These are phyloP conservation scores for Thuja plicata DNA, from an alignment of 83 land plant species.

Conservation along the genomic window DNA sequence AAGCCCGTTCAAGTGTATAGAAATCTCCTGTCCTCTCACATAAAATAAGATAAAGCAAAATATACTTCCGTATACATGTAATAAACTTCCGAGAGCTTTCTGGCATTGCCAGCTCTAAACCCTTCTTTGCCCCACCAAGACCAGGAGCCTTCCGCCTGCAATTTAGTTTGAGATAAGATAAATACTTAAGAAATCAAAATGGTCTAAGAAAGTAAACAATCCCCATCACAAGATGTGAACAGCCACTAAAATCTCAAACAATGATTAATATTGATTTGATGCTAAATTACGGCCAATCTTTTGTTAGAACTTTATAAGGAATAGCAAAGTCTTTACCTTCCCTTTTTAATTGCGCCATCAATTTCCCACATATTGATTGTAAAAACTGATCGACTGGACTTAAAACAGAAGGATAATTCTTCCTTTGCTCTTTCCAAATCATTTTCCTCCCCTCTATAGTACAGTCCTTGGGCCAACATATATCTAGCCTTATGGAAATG, in stretches of 20 bases:
- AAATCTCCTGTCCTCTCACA: conserved; percentile 82
- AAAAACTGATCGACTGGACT: conserved; percentile 86
- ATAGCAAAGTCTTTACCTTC: conserved; percentile 43
- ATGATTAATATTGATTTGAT: neutral
- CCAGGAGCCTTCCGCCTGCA: conserved; percentile 79
- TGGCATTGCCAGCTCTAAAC: conserved; percentile 81
- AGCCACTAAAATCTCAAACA: neutral
- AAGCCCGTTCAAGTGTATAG: conserved; percentile 89
- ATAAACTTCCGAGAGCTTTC: conserved; percentile 98
- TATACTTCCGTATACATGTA: conserved; percentile 91
- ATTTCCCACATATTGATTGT: conserved; percentile 99
- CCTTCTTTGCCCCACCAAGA: conserved; percentile 46
- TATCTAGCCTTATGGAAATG: conserved; percentile 98
- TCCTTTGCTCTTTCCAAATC: conserved; percentile 91
- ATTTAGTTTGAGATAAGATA: conserved; percentile 7
- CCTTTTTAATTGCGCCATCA: conserved; percentile 76
- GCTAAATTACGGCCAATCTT: neutral
- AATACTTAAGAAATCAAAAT: neutral
- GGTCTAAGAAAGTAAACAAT: neutral
- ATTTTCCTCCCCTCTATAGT: conserved; percentile 55
- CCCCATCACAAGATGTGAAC: neutral
- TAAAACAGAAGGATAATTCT: conserved; percentile 96
- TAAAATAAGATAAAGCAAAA: conserved; percentile 72
- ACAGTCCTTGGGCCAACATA: conserved; percentile 75
- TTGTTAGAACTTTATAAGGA: neutral